Evolutionary conservation across 2,329 filamentous ascomycete species (phyloP).

Genomic region (Cladophialophora psammophila): DNA sequence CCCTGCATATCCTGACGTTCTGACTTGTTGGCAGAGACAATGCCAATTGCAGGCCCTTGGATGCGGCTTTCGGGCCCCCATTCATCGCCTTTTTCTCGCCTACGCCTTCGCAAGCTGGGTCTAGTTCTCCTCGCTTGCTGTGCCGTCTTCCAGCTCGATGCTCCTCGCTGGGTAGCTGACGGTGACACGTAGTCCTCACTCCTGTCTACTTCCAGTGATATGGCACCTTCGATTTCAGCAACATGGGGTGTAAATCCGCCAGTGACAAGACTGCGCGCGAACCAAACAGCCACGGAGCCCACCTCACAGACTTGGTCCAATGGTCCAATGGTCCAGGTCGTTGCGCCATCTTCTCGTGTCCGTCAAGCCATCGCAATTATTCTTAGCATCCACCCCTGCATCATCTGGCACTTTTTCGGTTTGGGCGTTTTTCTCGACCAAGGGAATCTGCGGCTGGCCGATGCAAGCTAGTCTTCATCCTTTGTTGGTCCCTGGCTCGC

Average conservation of each 20-base stretch:
- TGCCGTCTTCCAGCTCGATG: not conserved
- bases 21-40: not conserved
- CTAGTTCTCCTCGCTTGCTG: not conserved
- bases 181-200: not conserved
- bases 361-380: not conserved
- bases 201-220: not conserved
- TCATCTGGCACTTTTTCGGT: not conserved
- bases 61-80: not conserved
- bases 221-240: not conserved
- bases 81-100: not conserved
- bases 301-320: not conserved
- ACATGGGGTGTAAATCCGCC: not conserved
- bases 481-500: not conserved
- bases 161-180: not conserved
- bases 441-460: constrained; percentile 4
- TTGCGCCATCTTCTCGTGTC: constrained; percentile 22
- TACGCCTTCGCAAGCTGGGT: not conserved
- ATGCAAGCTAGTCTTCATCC: constrained; percentile 3
- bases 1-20: not conserved
- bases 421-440: not conserved
- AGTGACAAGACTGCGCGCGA: not conserved
- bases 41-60: not conserved
- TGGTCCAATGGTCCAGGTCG: not conserved
- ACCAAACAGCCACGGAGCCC: constrained; percentile 1
- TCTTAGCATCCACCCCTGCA: constrained; percentile 22